Percentiles rank a stretch among this genome's conserved stretches.
These are phyloP conservation scores for Phanerodontia chrysosporium DNA, from an alignment of 768 basidiomycete genomes.

Conservation along the genomic window DNA sequence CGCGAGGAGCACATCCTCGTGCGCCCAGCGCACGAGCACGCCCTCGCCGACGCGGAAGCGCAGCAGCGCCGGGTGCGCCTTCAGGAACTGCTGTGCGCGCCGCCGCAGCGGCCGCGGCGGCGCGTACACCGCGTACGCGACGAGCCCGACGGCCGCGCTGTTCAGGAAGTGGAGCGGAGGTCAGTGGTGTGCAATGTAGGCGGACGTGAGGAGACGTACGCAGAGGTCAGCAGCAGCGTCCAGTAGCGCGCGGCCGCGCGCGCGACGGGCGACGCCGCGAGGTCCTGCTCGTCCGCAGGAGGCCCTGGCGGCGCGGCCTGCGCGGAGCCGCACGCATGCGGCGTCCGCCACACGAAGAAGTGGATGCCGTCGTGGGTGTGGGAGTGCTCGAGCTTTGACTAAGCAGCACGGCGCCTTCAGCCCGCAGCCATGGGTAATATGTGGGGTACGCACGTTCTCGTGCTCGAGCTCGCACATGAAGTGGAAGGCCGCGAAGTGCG, in stretches of 20 bases:
- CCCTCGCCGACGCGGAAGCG: slow-evolving; percentile 36
- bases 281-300: slow-evolving; percentile 14
- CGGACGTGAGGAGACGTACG: slow-evolving; percentile 1
- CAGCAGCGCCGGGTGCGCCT: slow-evolving; percentile 20
- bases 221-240: slow-evolving; percentile 18
- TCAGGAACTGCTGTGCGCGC: slow-evolving; percentile 15
- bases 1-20: slow-evolving; percentile 41
- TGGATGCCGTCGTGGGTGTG: slow-evolving; percentile 1
- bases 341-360: slow-evolving; percentile 21
- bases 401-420: not conserved
- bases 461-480: slow-evolving; percentile 25
- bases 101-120: slow-evolving; percentile 22
- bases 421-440: not conserved
- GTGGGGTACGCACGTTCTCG: slow-evolving; percentile 21
- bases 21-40: slow-evolving; percentile 42
- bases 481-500: slow-evolving; percentile 22
- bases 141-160: slow-evolving; percentile 14
- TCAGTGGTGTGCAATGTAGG: not conserved
- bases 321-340: slow-evolving; percentile 23
- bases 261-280: slow-evolving; percentile 11
- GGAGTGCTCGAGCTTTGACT: not conserved
- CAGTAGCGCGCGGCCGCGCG: slow-evolving; percentile 10
- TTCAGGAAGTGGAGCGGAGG: too few species aligned
- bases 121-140: slow-evolving; percentile 21
- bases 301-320: slow-evolving; percentile 19